phyloP scores from a whole-genome alignment of 164 flowering plant species.

The Euptelea pleiosperma region DNA sequence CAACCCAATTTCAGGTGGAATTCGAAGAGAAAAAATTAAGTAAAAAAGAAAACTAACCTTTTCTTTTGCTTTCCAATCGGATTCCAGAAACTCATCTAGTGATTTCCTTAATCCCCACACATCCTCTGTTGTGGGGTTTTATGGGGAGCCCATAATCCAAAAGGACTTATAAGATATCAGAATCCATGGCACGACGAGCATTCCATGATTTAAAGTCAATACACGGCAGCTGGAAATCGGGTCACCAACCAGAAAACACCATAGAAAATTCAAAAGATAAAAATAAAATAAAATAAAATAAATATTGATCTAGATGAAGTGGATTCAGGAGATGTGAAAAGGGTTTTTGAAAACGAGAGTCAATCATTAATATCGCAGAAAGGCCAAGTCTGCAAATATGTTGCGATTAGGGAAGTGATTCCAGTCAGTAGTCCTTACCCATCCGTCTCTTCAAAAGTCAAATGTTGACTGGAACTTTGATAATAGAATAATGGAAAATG shows the following conservation, averaged over 20 bases:
- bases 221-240: conserved; percentile 37
- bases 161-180: neutral
- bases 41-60: conserved; percentile 9
- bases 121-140: neutral
- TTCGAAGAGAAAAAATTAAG: neutral
- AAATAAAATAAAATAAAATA: neutral
- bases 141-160: conserved; percentile 15
- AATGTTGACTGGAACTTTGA: no score
- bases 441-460: no score
- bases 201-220: conserved; percentile 39
- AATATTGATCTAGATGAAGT: no score
- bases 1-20: no score
- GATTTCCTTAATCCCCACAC: neutral
- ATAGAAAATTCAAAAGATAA: neutral
- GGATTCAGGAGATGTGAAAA: conserved; percentile 8
- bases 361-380: no score
- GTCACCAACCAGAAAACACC: conserved; percentile 26
- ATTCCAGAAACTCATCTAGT: neutral
- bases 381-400: no score
- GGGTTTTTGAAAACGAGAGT: conserved; percentile 2
- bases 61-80: neutral
- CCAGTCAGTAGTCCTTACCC: no score
- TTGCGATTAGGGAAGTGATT: no score
- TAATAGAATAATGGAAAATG: no score
- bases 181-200: conserved; percentile 23